Percentiles rank a stretch among this genome's conserved stretches.
Conservation (phyloP, 1,284 basidiomycete species). For the Sporisorium iseilematis-ciliati region DNA sequence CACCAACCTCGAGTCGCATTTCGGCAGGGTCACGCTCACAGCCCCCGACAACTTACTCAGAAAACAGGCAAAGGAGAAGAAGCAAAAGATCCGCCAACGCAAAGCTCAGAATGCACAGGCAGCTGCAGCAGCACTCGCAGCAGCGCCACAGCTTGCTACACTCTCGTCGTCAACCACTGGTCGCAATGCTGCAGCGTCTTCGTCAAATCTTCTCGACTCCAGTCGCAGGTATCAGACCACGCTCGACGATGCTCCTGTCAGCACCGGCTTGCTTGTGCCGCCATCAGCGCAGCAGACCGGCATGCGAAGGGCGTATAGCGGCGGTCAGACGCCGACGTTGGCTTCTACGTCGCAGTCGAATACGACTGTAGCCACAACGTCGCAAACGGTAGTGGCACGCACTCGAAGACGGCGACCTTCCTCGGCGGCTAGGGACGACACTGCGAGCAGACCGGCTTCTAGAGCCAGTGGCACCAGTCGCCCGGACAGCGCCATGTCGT, state of each 20-base stretch:
- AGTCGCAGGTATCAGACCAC: slow-evolving; percentile 37
- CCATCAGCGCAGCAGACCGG: slow-evolving; percentile 18
- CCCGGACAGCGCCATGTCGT: slow-evolving; percentile 24
- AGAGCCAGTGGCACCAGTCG: slow-evolving; percentile 38
- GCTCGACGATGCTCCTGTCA: slow-evolving; percentile 25
- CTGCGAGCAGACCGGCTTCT: slow-evolving; percentile 33
- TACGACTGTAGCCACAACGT: slow-evolving; percentile 7
- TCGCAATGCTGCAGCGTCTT: slow-evolving; percentile 11
- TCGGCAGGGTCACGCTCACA: slow-evolving; percentile 63
- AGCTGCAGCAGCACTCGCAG: slow-evolving; percentile 47
- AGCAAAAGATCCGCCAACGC: slow-evolving; percentile 46
- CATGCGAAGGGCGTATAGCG: slow-evolving; percentile 44
- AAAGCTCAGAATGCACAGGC: slow-evolving; percentile 53
- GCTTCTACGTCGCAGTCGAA: slow-evolving; percentile 22
- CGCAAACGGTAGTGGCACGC: slow-evolving; percentile 18
- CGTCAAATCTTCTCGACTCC: slow-evolving; percentile 32
- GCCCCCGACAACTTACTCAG: slow-evolving; percentile 66
- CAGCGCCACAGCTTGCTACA: slow-evolving; percentile 7
- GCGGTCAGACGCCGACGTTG: slow-evolving; percentile 36
- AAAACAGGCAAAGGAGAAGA: slow-evolving; percentile 62
- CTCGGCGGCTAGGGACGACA: slow-evolving; percentile 25
- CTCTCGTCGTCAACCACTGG: neutral
- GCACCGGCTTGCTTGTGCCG: slow-evolving; percentile 18
- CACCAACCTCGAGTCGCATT: slow-evolving; percentile 59
- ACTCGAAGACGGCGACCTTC: slow-evolving; percentile 25